Evolutionary conservation across 257 asterid genomes (phyloP), one percentile per base, ranked within the genome.

Genomic region (Paraleonurus japonicus): DNA sequence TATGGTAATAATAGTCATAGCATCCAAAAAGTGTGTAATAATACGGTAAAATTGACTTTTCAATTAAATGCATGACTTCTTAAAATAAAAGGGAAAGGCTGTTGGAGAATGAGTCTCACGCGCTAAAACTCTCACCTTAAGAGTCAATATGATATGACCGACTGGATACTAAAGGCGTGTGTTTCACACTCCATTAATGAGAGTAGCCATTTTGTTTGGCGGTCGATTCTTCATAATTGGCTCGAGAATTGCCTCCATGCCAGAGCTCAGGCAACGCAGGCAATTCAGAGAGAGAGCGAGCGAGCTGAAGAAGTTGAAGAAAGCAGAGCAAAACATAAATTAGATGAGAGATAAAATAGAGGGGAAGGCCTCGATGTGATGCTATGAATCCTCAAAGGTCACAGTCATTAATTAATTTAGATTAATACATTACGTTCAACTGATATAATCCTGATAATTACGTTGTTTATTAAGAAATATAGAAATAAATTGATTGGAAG

Each of bases 191-290:
- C 80, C 48, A 5, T 13, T 13, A 6, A 0, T 13, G 81, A 26
- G 76, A 61, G 22, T 77, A 81, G 72, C n/a, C 1, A 4, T 63
- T 3, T 4, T 0, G 7, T 54, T 70, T 77, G 81, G 84, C 79
- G 79, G 86, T 67, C 86, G 24, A 65, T 74, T 70, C 77, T 20
- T 65, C 68, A 69, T 75, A 53, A 7, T 62, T 30, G 60, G 67
- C 60, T 61, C 72, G 76, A 77, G 80, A 74, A 71, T 77, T 79
- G 67, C 74, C 85, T 69, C 61, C 69, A 32, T 27, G 17, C 39
- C 69, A 59, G 59, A 65, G 71, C 70, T 4, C 64, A 30, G 50
- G 37, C 54, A 60, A 64, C 65, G 72, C 51, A 62, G 53, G 59
- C 58, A 59, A 50, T 61, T 60, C 12, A 68, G 37, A 35, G 48